These are phyloP conservation scores for Rhizopus microsporus DNA, from an alignment of 371 early-diverging fungal species.

Conservation along the genomic window DNA sequence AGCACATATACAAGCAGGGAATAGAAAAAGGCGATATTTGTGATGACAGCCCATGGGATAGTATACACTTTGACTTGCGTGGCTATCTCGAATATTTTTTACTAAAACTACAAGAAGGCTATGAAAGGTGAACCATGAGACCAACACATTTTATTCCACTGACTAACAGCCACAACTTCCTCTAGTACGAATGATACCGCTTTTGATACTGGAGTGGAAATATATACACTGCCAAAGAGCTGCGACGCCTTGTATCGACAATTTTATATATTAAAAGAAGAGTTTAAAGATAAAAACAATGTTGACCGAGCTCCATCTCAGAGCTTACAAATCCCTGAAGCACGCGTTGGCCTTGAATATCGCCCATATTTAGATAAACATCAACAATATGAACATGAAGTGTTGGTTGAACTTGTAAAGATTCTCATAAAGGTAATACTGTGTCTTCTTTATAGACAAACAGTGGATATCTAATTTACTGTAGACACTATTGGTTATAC, in stretches of 20 bases:
- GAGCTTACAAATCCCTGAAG: not conserved
- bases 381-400: not conserved
- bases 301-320: not conserved
- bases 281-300: not conserved
- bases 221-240: not conserved
- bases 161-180: not conserved
- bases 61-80: constrained; percentile 14
- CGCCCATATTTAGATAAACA: not conserved
- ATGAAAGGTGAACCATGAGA: not conserved
- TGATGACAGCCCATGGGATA: constrained; percentile 22
- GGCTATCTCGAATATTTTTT: constrained; percentile 21
- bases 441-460: not conserved
- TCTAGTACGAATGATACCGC: not conserved
- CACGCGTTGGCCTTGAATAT: not conserved
- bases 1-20: constrained; percentile 13
- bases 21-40: constrained; percentile 9
- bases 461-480: not conserved
- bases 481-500: constrained; percentile 17
- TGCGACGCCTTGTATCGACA: not conserved
- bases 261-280: constrained; percentile 1
- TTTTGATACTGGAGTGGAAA: not conserved
- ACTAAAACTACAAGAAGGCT: constrained; percentile 2
- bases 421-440: constrained; percentile 14
- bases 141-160: not conserved
- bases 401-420: not conserved